phyloP scores from a whole-genome alignment of 2,329 filamentous ascomycete species.

The Botrytis byssoidea region DNA sequence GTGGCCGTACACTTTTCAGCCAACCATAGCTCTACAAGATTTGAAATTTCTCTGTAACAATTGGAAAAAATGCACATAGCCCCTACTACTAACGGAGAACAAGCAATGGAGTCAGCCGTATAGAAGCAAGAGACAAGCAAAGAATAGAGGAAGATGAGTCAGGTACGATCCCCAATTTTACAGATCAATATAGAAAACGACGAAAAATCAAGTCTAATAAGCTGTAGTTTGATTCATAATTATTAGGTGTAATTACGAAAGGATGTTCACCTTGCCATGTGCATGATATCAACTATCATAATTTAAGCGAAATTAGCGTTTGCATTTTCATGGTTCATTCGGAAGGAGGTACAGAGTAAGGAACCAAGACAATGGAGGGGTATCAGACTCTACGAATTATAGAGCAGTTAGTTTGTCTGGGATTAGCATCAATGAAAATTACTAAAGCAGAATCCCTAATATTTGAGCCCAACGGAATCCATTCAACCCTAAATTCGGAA shows the following conservation, averaged over 20 bases:
- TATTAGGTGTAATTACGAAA: not conserved
- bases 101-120: not conserved
- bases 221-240: not conserved
- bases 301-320: not conserved
- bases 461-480: not conserved
- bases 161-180: not conserved
- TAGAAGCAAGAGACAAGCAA: not conserved
- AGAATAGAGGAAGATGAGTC: not conserved
- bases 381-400: not conserved
- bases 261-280: not conserved
- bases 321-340: not conserved
- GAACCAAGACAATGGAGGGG: not conserved
- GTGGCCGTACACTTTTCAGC: not conserved
- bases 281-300: not conserved
- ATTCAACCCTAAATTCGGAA: not conserved
- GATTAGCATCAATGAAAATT: not conserved
- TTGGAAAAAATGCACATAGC: not conserved
- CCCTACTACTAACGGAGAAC: not conserved
- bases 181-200: not conserved
- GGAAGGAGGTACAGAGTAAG: not conserved
- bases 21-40: not conserved
- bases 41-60: accelerated
- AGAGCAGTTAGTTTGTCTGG: not conserved
- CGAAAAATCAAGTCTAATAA: not conserved
- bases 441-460: not conserved